Percentiles rank a stretch among this genome's conserved stretches.
phyloP scores from a whole-genome alignment of 257 asterid genomes.

The Nicotiana tabacum region DNA sequence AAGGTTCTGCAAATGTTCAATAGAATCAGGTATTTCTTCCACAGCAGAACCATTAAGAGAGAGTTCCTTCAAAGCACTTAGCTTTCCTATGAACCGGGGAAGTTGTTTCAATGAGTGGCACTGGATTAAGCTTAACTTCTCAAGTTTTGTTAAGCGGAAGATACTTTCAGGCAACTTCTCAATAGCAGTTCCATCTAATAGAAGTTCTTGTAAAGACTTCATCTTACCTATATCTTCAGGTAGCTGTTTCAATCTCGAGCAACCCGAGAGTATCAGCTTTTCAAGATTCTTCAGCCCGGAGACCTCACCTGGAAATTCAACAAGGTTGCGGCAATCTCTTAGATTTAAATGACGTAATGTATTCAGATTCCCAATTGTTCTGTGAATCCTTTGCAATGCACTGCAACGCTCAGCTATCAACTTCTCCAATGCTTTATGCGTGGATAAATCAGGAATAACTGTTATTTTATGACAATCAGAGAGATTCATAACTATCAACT shows the following conservation, averaged over 20 bases:
- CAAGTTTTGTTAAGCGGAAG: conserved; percentile 20
- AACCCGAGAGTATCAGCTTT: conserved; percentile 30
- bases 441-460: conserved; percentile 28
- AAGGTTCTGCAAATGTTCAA: conserved; percentile 22
- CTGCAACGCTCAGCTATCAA: conserved; percentile 22
- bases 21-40: conserved; percentile 22
- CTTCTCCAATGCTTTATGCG: conserved; percentile 17
- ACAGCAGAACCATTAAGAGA: conserved; percentile 18
- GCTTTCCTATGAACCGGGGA: conserved; percentile 22
- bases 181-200: conserved; percentile 19
- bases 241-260: conserved; percentile 17
- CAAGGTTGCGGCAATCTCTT: conserved; percentile 16
- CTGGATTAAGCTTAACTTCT: conserved; percentile 6
- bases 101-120: conserved; percentile 21
- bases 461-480: conserved; percentile 19
- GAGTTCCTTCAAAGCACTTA: conserved; percentile 22
- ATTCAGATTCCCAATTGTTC: conserved; percentile 21
- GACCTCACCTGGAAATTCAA: conserved; percentile 31
- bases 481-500: conserved; percentile 25
- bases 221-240: conserved; percentile 20
- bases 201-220: conserved; percentile 24
- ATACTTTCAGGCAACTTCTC: conserved; percentile 17
- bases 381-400: conserved; percentile 22
- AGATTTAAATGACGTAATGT: conserved; percentile 24
- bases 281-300: conserved; percentile 36